Evolutionary conservation across 106 monocot genomes (phyloP), one percentile per base, ranked within the genome.

Genomic region (Hemerocallis citrina): DNA sequence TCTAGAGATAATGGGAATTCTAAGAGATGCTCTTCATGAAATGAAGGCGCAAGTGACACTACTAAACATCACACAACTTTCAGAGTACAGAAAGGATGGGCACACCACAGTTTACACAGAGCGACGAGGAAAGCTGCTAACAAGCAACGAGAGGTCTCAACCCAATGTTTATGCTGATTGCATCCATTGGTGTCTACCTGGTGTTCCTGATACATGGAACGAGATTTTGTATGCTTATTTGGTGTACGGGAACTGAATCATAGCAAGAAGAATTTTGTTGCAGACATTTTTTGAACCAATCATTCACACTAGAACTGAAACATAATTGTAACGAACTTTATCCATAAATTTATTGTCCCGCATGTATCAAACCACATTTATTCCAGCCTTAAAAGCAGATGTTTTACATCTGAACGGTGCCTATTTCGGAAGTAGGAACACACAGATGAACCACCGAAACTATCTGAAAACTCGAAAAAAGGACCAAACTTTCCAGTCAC

Each of bases 191-290:
- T 78, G 78, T 15, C 44, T 78, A 47, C 78, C 78, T 34, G 78
- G 78, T 17, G 72, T 73, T 46, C 78, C 78, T 1, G 72, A 78
- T 73, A 73, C 78, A 32, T 78, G 78, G 78, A 78, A 78, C 19
- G 57, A 72, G 46, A 72, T 78, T 48, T 48, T 78, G 63, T 73
- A 68, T 68, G 63, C 72, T 22, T 59, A 78, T 41, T 64, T 78
- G 63, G 1, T 62, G 27, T 58, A 62, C 46, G 37, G 37, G 11
- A 19, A 22, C 11, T 11, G 4, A 6, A 38, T 38, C 37, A 5
- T 38, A 6, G 4, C 37, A 11, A 38, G 37, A 38, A 38, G 4
- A 38, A 38, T n/a, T n/a, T n/a, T n/a, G n/a, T n/a, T n/a, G n/a
- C n/a, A 38, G 37, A 5, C 5, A 6, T 38, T 11, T 38, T 38